Evolutionary conservation across 2,329 filamentous ascomycete species (phyloP), one percentile per base, ranked within the genome.

Genomic region (Fusarium begoniae): DNA sequence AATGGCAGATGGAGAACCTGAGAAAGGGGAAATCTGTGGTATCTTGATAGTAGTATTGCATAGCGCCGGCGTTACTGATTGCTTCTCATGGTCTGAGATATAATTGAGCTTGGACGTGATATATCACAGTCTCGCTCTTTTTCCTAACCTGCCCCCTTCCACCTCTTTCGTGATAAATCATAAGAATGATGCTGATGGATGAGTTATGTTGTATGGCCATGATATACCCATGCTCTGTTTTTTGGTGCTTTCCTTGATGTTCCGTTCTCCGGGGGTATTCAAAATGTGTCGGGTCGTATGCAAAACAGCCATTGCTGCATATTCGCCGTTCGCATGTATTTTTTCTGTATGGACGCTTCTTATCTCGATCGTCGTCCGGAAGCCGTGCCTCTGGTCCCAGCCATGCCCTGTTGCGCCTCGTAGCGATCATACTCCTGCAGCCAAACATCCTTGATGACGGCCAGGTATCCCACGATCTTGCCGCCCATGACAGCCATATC

Each of bases 371-470:
- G 60, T 53, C 69, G 71, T 57, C 76, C 73, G 15, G 75, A 69
- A 20, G 66, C 69, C n/a, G 70, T 57, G 24, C 70, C 69, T 56
- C 61, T 69, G 58, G 66, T 61, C 20, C 75, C 69, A 10, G 58
- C 74, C 75, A 72, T 77, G 61, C 72, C 81, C 78, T 82, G 78
- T 81, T 86, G 84, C 72, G 85, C 85, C 77, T 90, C 87, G 79
- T 89, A 90, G 66, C 84, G 83, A 78, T 86, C 82, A 78, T 91
- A 91, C 81, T 91, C 90, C 64, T 81, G 80, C 75, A 86, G 79
- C 87, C 89, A 91, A 45, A 90, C 84, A 65, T 87, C 85, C 79
- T 83, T 87, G 60, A 89, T 81, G 56, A 87, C 83, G 20, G 83
- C 79, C 48, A 83, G 81, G 76, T 88, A 89, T 12, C 84, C 85